Conservation (phyloP, 2,329 filamentous ascomycete genomes). For the Blastomyces parvus region DNA sequence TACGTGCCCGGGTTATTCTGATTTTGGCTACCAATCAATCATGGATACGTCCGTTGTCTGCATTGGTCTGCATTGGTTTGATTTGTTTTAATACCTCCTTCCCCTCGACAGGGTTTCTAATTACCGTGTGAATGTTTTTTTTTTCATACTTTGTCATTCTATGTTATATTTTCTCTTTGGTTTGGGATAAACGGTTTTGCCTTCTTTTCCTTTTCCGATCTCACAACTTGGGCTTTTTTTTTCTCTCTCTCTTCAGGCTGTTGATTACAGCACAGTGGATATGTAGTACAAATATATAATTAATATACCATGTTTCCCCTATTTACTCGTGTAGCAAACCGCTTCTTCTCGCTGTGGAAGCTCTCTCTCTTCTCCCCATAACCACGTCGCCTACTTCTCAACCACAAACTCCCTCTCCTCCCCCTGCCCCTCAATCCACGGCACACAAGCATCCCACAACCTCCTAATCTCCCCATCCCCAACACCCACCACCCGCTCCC, state of each 20-base stretch:
- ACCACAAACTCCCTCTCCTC: conserved; percentile 8
- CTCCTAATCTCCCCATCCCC: conserved; percentile 13
- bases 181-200: background rate
- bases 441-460: conserved; percentile 13
- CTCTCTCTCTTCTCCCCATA: no score
- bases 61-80: no score
- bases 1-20: background rate
- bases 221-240: background rate
- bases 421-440: conserved; percentile 12
- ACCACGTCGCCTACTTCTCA: background rate
- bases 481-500: conserved; percentile 8
- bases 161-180: background rate
- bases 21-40: no score
- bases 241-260: background rate
- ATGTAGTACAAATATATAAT: background rate
- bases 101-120: no score
- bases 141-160: background rate
- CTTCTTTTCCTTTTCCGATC: no score
- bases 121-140: no score
- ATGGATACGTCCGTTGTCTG: no score
- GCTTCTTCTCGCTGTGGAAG: no score
- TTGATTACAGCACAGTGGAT: background rate
- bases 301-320: background rate
- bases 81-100: no score
- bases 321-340: no score